Evolutionary conservation across 1,284 basidiomycete genomes (phyloP).

Genomic region (Ustilago cynodontis): DNA sequence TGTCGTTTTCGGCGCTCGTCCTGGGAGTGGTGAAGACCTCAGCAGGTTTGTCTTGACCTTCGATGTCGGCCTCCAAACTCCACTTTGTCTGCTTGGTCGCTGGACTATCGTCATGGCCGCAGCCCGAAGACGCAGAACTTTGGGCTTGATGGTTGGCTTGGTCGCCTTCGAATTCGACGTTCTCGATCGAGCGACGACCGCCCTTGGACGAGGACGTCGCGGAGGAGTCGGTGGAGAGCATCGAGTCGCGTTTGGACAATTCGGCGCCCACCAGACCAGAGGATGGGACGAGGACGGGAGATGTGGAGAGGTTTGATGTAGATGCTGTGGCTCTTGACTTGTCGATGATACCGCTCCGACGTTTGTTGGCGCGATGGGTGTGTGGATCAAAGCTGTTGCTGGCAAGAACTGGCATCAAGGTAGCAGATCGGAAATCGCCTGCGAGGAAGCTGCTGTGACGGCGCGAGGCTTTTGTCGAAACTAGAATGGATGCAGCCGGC

Average conservation of each 20-base stretch:
- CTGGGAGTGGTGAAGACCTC: constrained; percentile 38
- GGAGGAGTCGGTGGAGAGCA: constrained; percentile 44
- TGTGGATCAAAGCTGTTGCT: constrained; percentile 33
- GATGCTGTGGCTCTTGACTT: background rate
- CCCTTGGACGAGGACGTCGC: constrained; percentile 38
- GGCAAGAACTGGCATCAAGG: constrained; percentile 38
- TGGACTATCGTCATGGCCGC: constrained; percentile 22
- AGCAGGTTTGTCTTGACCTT: background rate
- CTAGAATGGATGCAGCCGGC: constrained; percentile 14
- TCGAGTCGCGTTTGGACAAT: constrained; percentile 33
- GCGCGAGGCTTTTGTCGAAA: constrained; percentile 27
- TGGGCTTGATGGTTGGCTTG: constrained; percentile 26
- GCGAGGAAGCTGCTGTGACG: constrained; percentile 49
- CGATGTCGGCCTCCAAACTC: background rate
- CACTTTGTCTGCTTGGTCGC: background rate
- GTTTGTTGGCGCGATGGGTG: background rate
- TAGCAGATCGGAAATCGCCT: constrained; percentile 27
- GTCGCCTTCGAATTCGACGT: constrained; percentile 43
- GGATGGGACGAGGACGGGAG: constrained; percentile 3
- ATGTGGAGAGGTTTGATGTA: background rate
- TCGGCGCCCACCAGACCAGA: background rate
- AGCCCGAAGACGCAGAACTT: constrained; percentile 39
- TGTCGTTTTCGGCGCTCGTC: constrained; percentile 30
- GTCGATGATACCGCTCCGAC: constrained; percentile 16
- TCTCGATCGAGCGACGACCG: constrained; percentile 27